Base-by-base conservation (phyloP, 306 rosid species). In the Inga laurina region DNA sequence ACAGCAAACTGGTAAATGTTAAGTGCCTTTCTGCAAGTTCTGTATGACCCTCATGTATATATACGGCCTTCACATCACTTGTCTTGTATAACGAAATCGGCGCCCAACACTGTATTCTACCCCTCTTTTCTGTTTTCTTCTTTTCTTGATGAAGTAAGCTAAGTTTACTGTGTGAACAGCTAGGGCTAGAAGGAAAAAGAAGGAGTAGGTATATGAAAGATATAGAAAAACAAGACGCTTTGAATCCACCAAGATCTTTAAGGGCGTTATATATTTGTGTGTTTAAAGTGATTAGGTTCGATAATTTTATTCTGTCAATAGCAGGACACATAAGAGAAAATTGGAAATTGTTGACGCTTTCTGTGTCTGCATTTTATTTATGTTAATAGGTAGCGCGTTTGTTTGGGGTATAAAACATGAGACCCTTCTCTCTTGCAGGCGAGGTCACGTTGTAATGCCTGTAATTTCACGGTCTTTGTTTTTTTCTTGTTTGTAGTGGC, bases 231-330 rank as follows among this genome's bases (percentile, higher is more conserved):
- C 41, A 76, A 56, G 22, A 72, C 82, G 51, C 82, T 39, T 70
- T 88, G 85, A 77, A 86, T 84, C 82, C 82, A 77, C 84, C 87
- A 79, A 94, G 87, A 91, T 91, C 89, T 87, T 89, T 85, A 88
- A 77, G 72, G 85, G 62, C 39, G 81, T 84, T 87, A 27, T 52
- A 9, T 51, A 4, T 69, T 6, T 74, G 51, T 74, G 21, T 34
- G 22, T 72, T 84, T 54, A 54, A 54, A 54, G 39, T 84, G 75
- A 46, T 66, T 74, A 49, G 76, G n/a, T 43, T 72, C 54, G 27
- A 68, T 37, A 85, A 77, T 87, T 85, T 82, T 79, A 71, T 48
- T 45, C 56, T 67, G 77, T 75, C 82, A 54, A 87, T 82, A 77
- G 70, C 82, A 52, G 46, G 4, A 11, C 45, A 61, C 81, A 70